A percentile compares a stretch with the other conserved stretches of the same genome.
phyloP scores from a whole-genome alignment of 352 stramenopile species.

The Saprolegnia parasitica region DNA sequence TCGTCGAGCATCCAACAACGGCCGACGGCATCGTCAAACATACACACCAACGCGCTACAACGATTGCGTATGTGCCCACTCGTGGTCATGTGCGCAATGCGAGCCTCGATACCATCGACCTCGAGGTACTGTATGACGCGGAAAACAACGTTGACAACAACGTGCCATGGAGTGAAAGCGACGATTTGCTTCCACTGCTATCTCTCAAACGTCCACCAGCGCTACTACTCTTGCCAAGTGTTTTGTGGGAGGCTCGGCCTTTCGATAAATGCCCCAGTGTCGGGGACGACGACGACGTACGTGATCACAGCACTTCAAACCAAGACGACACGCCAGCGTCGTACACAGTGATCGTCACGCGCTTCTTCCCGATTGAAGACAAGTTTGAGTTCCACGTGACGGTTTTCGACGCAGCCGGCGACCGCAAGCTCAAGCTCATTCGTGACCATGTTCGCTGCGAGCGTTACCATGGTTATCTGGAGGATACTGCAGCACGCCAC shows the following conservation, averaged over 20 bases:
- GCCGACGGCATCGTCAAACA: neutral
- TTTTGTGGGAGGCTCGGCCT: neutral
- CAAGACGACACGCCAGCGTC: neutral
- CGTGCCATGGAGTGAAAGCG: neutral
- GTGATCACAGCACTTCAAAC: neutral
- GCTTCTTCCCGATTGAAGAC: conserved; percentile 26
- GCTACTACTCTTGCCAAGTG: neutral
- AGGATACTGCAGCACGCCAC: neutral
- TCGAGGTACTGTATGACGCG: neutral
- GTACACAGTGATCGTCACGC: conserved; percentile 13
- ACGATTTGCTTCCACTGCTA: neutral
- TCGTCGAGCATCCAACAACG: neutral
- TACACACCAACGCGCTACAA: neutral
- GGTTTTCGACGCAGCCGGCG: neutral
- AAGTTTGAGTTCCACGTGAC: conserved; percentile 28
- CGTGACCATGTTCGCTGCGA: conserved; percentile 14
- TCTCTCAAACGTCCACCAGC: neutral
- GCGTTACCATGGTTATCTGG: conserved; percentile 4
- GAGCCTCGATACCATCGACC: neutral
- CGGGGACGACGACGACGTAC: neutral
- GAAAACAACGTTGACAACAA: conserved; percentile 3
- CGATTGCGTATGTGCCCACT: neutral
- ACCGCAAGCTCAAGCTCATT: conserved; percentile 10
- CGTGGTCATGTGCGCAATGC: neutral
- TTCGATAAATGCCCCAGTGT: neutral